Evolutionary conservation across 306 rosid genomes (phyloP), one percentile per base, ranked within the genome.

Genomic region (Begonia peltatifolia): DNA sequence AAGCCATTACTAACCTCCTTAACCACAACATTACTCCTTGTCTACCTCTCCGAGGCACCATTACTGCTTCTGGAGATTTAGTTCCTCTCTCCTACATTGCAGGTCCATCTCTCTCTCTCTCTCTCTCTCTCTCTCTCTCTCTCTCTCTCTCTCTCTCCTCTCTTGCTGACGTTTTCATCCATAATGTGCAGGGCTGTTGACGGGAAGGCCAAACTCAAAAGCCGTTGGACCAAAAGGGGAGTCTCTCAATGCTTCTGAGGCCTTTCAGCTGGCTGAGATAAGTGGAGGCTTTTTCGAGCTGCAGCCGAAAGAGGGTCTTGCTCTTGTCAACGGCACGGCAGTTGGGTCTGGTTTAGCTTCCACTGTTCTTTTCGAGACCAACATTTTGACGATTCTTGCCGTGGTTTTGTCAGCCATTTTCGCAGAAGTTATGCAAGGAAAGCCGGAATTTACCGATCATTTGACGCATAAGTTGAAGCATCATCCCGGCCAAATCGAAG

Each of bases 401-500:
- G 97, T 72, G 41, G 43, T 84, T 8, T 6, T 84, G 43, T 88
- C 97, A 0, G 95, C 95, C 2, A 58, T 88, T 52, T 88, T 88
- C 44, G 87, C 97, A 0, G 95, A 88, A 56, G 97, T 80, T 15
- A 88, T 88, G 97, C 84, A 75, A 46, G 97, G 97, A 15, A 88
- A 84, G 17, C 89, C 89, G 0, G 93, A 88, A 42, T 88, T 88
- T 56, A 82, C 95, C 0, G 97, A 88, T 44, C 93, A 88, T 48
- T 69, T 88, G 76, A 84, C 93, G 1, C 97, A 88, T 52, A 88
- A 84, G 23, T 36, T 88, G 66, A 88, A 88, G 62, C 97, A 82
- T 56, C 97, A 88, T 38, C 97, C 97, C 23, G 97, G 97, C 6
- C 97, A 88, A 14, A 88, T 88, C 67, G 97, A 88, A 59, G 97